Base-by-base conservation (phyloP, 2,329 filamentous ascomycete species). In the Exophiala dermatitidis region DNA sequence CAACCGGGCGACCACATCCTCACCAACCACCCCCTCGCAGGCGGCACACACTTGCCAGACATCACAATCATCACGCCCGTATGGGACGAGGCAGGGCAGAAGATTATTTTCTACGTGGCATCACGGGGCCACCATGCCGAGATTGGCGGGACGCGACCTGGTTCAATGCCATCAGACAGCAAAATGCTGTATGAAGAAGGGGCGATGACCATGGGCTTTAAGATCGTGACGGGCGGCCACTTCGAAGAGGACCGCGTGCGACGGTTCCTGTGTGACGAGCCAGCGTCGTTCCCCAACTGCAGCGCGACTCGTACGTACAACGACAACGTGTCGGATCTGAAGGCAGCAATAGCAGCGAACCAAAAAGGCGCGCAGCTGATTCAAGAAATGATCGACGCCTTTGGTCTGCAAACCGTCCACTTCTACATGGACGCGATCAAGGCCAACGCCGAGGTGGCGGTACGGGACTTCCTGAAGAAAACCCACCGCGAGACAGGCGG, bases 41-140 rank as follows among this genome's bases (percentile, higher is more conserved):
- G 87, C n/a, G 87, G 87, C 28, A 90, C 86, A 0, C 87, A 90
- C 72, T 70, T 90, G 26, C 86, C 86, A 0, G 86, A 90, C 62
- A 85, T 90, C 48, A 90, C 86, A 0, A 81, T 89, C 37, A 78
- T 89, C 52, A 89, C 86, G 52, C 86, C 86, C 0, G 84, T 84
- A 0, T 90, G 88, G 66, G 79, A 79, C 56, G 73, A 86, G 80
- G 0, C 85, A 77, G 83, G 81, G 2, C 19, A 41, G 9, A 77
- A 82, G 3, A 87, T 90, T 46, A 74, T 88, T n/a, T 90, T 89
- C 68, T 90, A 88, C 56, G 85, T 86, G 1, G 86, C 86, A 0
- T 87, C 84, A 3, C 77, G 85, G 33, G 86, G 85, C 0, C 86
- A 90, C 66, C 86, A 90, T 63, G 68, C 85, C 3, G 88, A 86